Base-by-base conservation (phyloP, 1,284 basidiomycete species). In the Ustilago trichophora region DNA sequence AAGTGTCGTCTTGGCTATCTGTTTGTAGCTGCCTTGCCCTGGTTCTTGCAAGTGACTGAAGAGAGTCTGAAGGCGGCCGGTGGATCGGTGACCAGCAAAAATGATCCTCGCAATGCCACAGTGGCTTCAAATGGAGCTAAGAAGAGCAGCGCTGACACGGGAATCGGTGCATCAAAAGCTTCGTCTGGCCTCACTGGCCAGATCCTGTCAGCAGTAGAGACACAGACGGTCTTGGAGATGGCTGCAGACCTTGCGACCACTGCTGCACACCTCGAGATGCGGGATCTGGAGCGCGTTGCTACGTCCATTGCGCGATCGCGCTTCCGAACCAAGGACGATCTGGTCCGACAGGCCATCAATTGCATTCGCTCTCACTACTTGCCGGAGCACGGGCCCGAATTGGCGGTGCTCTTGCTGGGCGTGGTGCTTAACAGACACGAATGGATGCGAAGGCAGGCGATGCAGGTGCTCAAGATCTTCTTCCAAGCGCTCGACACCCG, bases 301-400 rank as follows among this genome's bases (percentile, higher is more conserved):
- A 89, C 86, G 2, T 94, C 92, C 7, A 93, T 95, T 68, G 88
- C 91, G 34, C 92, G 91, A 81, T 85, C 86, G 19, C 90, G 92
- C 37, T 97, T 97, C 85, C 86, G 93, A 36, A 92, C 92, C 2
- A 90, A 90, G 78, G 94, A 97, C 53, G 93, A 97, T 81, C 93
- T 97, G 82, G 86, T 95, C 55, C 88, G 92, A 3, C 93, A 97
- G 79, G 93, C 92, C 0, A 89, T 92, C 16, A 85, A 87, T 3
- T 89, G 90, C 69, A 85, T 97, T 35, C 88, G 91, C 25, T 91
- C 94, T 75, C 87, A 92, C 76, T 93, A 90, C 56, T 64, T 83
- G 87, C 87, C 19, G 76, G 72, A 73, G 80, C 44, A 88, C 87
- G 73, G 86, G 85, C 80, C 93, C 86, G 89, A 88, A 85, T 27